Base-by-base conservation (phyloP, 1,284 basidiomycete species). In the Ceratobasidium sp. region DNA sequence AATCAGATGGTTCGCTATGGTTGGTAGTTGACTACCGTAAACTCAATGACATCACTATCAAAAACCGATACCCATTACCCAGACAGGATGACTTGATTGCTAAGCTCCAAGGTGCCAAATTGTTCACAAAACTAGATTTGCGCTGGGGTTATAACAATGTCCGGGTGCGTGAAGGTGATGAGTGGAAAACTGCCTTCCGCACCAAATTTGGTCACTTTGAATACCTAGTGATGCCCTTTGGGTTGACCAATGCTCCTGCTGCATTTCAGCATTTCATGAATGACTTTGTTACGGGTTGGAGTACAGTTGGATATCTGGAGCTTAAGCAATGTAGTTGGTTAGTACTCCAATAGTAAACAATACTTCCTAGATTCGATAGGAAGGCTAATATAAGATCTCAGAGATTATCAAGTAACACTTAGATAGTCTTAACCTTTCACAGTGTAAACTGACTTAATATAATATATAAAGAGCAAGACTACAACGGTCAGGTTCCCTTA, bases 21-120 rank as follows among this genome's bases (percentile, higher is more conserved):
- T 78, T 84, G 0, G 83, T 82, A 64, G 79, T 84, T 0, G 82
- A 87, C 73, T 87, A 83, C 75, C 76, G 81, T 0, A 78, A 79
- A 9, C 78, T 86, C 28, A 87, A 86, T 73, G 45, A 70, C 0
- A 72, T 77, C 43, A 79, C 78, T 0, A 45, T 73, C 39, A 78
- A 78, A 72, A 75, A 78, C 34, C 41, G 75, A 3, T 75, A 77
- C 69, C 76, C 77, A 0, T 69, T 80, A 0, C 76, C 76, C 0
- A 72, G 73, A 1, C 77, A 77, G 21, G 16, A 53, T 1, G 77
- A 79, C n/a, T 64, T 76, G 0, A 73, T 82, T 1, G 76, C 79
- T 61, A 70, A 73, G n/a, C 72, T 82, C 0, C 3, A 41, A 0
- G 28, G 45, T 0, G 77, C 77, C 1, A 76, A 73, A 23, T 53